A percentile compares a stretch with the other conserved stretches of the same genome.
Conservation (phyloP, 805 yeast genomes). For the Ogataea pini region DNA sequence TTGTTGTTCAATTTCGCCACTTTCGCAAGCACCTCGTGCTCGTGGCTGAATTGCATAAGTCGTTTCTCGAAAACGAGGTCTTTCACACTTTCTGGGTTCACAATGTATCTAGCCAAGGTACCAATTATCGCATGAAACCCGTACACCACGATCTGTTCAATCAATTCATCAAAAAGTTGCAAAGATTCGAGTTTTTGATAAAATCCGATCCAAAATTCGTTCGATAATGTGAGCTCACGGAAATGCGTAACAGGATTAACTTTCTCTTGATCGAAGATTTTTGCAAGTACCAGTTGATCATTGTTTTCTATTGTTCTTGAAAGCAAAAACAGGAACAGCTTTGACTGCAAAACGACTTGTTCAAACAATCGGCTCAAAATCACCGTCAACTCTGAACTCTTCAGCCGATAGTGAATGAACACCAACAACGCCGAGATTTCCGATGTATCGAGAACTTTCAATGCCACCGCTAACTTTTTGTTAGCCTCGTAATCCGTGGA, state of each 20-base stretch:
- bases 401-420: slow-evolving; percentile 13
- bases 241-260: slow-evolving; percentile 19
- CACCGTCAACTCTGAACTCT: slow-evolving; percentile 16
- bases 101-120: slow-evolving; percentile 16
- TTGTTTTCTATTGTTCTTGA: slow-evolving; percentile 26
- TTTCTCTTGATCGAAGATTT: slow-evolving; percentile 11
- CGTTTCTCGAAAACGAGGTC: slow-evolving; percentile 5
- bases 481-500: slow-evolving; percentile 6
- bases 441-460: slow-evolving; percentile 2
- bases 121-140: slow-evolving; percentile 29
- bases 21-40: slow-evolving; percentile 11
- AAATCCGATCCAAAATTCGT: slow-evolving; percentile 26
- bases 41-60: slow-evolving; percentile 13
- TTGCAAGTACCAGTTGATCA: slow-evolving; percentile 18
- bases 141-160: slow-evolving; percentile 25
- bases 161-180: slow-evolving; percentile 16
- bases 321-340: slow-evolving; percentile 24
- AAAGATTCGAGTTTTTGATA: slow-evolving; percentile 10
- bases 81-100: slow-evolving; percentile 1
- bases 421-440: slow-evolving; percentile 11
- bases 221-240: slow-evolving; percentile 8
- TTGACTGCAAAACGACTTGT: slow-evolving; percentile 16
- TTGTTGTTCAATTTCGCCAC: slow-evolving; percentile 2
- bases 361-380: slow-evolving; percentile 21
- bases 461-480: slow-evolving; percentile 11